Evolutionary conservation across 768 basidiomycete species (phyloP).

Genomic region (Goffeauzyma gilvescens): DNA sequence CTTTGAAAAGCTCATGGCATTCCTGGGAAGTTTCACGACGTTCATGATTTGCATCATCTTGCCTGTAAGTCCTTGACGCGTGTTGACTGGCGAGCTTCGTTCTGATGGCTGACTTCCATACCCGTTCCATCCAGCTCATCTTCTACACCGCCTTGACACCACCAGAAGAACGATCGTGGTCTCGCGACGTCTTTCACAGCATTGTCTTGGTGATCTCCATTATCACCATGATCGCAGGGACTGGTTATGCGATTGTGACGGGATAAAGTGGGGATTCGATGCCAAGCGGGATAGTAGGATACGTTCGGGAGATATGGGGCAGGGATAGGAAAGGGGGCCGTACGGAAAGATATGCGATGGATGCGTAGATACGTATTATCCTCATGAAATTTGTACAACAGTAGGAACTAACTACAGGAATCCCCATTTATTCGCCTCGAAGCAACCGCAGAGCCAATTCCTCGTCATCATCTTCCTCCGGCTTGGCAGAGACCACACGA

Average conservation of each 20-base stretch:
- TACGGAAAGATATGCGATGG: no score
- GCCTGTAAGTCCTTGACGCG: slow-evolving; percentile 54
- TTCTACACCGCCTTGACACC: slow-evolving; percentile 23
- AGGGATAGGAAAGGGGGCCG: no score
- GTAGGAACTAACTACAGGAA: no score
- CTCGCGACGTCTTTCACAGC: slow-evolving; percentile 36
- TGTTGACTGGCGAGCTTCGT: slow-evolving; percentile 35
- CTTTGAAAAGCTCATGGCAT: slow-evolving; percentile 58
- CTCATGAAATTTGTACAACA: no score
- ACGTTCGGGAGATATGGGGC: no score
- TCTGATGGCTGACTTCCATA: not conserved
- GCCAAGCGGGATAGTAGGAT: no score
- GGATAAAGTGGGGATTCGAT: no score
- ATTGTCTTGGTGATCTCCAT: slow-evolving; percentile 39
- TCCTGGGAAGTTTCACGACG: slow-evolving; percentile 75
- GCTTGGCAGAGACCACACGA: no score
- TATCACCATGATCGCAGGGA: slow-evolving; percentile 63
- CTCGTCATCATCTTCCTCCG: slow-evolving; percentile 41
- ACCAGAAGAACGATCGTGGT: slow-evolving; percentile 1
- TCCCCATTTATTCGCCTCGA: not conserved
- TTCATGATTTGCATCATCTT: slow-evolving; percentile 56
- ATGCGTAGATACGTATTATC: no score
- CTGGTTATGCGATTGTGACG: slow-evolving; percentile 43
- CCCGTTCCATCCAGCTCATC: slow-evolving; percentile 14
- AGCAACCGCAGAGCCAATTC: slow-evolving; percentile 48